phyloP scores from a whole-genome alignment of 2,329 filamentous ascomycete genomes.

The Paraphoma chrysanthemicola region DNA sequence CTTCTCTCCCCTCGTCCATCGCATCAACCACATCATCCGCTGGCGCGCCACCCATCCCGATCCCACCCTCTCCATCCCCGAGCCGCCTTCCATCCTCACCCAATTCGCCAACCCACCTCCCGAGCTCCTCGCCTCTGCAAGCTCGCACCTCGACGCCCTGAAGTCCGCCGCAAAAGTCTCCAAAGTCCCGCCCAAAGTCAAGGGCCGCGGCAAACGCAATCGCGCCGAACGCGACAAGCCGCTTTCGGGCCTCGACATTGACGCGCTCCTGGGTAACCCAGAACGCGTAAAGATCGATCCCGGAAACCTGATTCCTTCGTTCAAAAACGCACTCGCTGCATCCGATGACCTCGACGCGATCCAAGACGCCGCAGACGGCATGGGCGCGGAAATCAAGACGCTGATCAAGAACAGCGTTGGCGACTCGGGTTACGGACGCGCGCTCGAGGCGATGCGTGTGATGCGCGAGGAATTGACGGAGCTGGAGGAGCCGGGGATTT shows the following conservation, averaged over 20 bases:
- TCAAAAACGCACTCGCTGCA: conserved; percentile 76
- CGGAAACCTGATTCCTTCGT: conserved; percentile 86
- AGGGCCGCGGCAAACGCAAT: conserved; percentile 69
- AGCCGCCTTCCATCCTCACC: conserved; percentile 58
- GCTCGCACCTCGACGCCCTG: conserved; percentile 67
- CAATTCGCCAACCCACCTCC: conserved; percentile 77
- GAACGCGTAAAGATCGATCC: conserved; percentile 64
- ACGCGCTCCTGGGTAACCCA: conserved; percentile 73
- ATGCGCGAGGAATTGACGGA: conserved; percentile 79
- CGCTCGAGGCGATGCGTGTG: conserved; percentile 76
- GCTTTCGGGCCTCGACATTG: conserved; percentile 87
- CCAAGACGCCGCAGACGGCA: conserved; percentile 73
- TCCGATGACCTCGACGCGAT: conserved; percentile 69
- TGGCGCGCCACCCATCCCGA: conserved; percentile 79
- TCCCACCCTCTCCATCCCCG: conserved; percentile 66
- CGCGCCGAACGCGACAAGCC: conserved; percentile 75
- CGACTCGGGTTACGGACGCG: conserved; percentile 75
- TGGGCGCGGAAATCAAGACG: conserved; percentile 72
- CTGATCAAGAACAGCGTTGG: conserved; percentile 78
- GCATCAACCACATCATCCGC: conserved; percentile 84
- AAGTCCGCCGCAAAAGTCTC: conserved; percentile 79
- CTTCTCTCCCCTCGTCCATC: conserved; percentile 86
- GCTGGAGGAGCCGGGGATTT: conserved; percentile 76
- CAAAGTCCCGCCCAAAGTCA: conserved; percentile 78
- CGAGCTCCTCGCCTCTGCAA: conserved; percentile 66